phyloP scores from a whole-genome alignment of 2,329 filamentous ascomycete species.

The Hymenoscyphus fraxineus region DNA sequence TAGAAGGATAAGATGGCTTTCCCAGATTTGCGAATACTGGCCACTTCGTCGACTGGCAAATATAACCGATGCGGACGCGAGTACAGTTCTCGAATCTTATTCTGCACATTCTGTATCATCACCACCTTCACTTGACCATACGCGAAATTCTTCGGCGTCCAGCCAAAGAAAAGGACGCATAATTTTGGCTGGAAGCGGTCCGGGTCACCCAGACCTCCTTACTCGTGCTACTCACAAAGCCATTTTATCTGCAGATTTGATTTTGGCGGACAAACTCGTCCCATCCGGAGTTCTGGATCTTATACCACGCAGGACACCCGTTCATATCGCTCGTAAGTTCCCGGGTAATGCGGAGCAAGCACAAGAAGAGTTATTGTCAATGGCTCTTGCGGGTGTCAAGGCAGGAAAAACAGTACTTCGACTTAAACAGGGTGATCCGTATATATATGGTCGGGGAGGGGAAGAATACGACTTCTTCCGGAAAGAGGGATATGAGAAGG shows the following conservation, averaged over 20 bases:
- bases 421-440: slow-evolving; percentile 94
- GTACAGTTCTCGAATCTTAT: slow-evolving; percentile 72
- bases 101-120: slow-evolving; percentile 34
- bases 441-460: slow-evolving; percentile 90
- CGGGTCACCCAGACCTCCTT: slow-evolving; percentile 86
- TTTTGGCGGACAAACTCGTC: slow-evolving; percentile 82
- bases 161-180: slow-evolving; percentile 59
- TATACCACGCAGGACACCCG: slow-evolving; percentile 81
- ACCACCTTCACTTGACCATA: slow-evolving; percentile 27
- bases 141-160: slow-evolving; percentile 20
- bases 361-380: slow-evolving; percentile 80
- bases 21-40: slow-evolving; percentile 99
- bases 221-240: slow-evolving; percentile 78
- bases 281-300: slow-evolving; percentile 82
- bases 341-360: slow-evolving; percentile 93
- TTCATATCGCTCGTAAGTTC: slow-evolving; percentile 94
- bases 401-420: slow-evolving; percentile 78
- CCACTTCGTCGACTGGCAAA: slow-evolving; percentile 76
- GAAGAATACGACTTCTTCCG: slow-evolving; percentile 89
- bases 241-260: slow-evolving; percentile 69
- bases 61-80: slow-evolving; percentile 76
- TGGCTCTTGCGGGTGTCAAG: slow-evolving; percentile 66
- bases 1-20: slow-evolving; percentile 84
- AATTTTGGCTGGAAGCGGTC: slow-evolving; percentile 86
- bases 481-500: slow-evolving; percentile 61